Conservation (phyloP, 495 filamentous ascomycete species). For the Ascodesmis nigricans region DNA sequence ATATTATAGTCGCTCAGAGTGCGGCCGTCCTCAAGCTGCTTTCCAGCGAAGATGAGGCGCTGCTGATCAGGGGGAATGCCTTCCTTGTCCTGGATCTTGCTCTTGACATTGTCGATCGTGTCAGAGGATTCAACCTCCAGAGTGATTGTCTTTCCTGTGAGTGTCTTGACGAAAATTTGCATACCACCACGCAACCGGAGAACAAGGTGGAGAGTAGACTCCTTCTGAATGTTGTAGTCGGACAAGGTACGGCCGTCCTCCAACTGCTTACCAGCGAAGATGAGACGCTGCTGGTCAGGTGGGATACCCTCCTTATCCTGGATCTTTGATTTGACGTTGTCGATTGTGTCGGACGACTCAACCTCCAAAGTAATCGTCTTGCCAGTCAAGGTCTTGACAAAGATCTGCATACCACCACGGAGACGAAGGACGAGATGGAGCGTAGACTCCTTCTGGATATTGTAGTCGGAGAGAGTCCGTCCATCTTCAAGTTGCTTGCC, state of each 20-base stretch:
- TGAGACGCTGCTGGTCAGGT: conserved; percentile 70
- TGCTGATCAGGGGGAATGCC: conserved; percentile 99
- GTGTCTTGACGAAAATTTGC: conserved; percentile 88
- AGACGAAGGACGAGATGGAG: conserved; percentile 90
- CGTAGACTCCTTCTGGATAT: conserved; percentile 98
- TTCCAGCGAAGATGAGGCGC: conserved; percentile 98
- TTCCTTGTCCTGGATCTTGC: conserved; percentile 94
- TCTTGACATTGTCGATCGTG: conserved; percentile 99
- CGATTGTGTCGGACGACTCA: conserved; percentile 87
- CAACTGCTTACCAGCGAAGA: conserved; percentile 80
- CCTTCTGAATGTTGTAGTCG: conserved; percentile 99
- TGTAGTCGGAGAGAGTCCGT: conserved; percentile 91
- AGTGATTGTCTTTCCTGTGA: conserved; percentile 99
- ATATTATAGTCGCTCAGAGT: conserved; percentile 99
- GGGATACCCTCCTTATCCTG: conserved; percentile 73
- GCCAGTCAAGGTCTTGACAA: conserved; percentile 83
- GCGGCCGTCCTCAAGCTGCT: conserved; percentile 99
- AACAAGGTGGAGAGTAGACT: conserved; percentile 86
- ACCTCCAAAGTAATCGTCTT: conserved; percentile 99
- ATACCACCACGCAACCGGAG: conserved; percentile 94
- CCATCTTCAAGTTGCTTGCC: conserved; percentile 66
- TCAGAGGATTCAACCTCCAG: conserved; percentile 99
- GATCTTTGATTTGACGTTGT: conserved; percentile 96
- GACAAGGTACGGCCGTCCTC: conserved; percentile 69
- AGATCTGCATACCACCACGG: conserved; percentile 93